Conservation (phyloP, 192 early-diverging fungal species). For the Gonapodya prolifera region DNA sequence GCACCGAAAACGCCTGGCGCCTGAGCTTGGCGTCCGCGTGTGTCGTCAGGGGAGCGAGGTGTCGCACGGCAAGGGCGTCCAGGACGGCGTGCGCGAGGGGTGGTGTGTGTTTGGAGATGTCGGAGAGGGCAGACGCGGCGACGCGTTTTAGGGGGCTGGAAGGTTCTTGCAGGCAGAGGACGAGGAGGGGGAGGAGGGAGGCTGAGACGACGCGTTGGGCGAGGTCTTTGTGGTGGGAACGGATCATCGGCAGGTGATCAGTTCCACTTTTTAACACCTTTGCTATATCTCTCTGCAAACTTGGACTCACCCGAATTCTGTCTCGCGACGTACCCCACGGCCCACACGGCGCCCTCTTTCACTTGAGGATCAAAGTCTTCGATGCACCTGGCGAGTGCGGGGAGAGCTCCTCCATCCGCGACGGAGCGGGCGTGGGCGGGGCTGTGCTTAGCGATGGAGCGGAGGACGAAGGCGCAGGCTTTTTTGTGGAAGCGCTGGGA, state of each 20-base stretch:
- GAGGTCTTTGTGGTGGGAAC: slow-evolving; percentile 19
- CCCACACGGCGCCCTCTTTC: slow-evolving; percentile 45
- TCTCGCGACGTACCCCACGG: slow-evolving; percentile 43
- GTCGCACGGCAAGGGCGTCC: slow-evolving; percentile 36
- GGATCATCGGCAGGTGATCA: background rate
- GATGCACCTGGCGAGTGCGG: slow-evolving; percentile 34
- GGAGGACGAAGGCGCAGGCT: slow-evolving; percentile 38
- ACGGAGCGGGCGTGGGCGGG: slow-evolving; percentile 37
- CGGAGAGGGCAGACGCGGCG: slow-evolving; percentile 39
- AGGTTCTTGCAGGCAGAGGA: slow-evolving; percentile 44
- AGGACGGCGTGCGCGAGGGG: slow-evolving; percentile 45
- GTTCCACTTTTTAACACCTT: background rate
- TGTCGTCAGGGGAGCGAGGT: slow-evolving; percentile 31
- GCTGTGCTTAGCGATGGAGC: slow-evolving; percentile 42
- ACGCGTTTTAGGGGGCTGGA: slow-evolving; percentile 36
- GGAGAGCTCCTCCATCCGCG: slow-evolving; percentile 36
- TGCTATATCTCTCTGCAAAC: background rate
- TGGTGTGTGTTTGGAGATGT: slow-evolving; percentile 39
- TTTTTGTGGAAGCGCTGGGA: slow-evolving; percentile 45
- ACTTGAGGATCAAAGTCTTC: slow-evolving; percentile 52
- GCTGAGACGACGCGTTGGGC: slow-evolving; percentile 43
- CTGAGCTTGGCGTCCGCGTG: slow-evolving; percentile 41
- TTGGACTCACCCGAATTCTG: slow-evolving; percentile 31
- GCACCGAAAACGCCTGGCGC: slow-evolving; percentile 36
- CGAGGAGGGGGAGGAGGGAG: slow-evolving; percentile 36